phyloP scores from a whole-genome alignment of 148 eudicot genomes.

The Amaranthus palmeri region DNA sequence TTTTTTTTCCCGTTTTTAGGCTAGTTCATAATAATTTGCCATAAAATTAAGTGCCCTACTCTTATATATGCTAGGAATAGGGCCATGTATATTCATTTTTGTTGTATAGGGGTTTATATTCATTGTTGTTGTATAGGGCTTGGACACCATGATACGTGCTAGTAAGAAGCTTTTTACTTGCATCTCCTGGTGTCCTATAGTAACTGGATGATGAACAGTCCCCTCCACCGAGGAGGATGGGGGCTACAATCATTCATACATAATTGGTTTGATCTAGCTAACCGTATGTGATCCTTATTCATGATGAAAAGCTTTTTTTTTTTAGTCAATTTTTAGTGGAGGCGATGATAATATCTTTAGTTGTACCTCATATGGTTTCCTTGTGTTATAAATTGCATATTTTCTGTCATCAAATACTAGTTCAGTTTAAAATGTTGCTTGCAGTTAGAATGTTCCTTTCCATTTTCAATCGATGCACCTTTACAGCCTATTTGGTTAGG shows the following conservation, averaged over 20 bases:
- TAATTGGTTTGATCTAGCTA: not conserved
- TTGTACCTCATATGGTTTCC: no score
- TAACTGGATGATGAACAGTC: slow-evolving; percentile 60
- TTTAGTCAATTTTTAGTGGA: no score
- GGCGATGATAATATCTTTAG: no score
- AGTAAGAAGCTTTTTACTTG: slow-evolving; percentile 42
- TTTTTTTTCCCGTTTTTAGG: not conserved
- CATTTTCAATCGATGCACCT: not conserved
- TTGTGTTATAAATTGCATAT: not conserved
- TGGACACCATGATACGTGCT: slow-evolving; percentile 24
- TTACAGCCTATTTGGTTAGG: not conserved
- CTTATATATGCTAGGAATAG: not conserved
- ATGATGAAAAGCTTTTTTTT: not conserved
- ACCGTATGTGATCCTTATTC: not conserved
- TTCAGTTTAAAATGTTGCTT: not conserved
- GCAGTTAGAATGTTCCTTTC: not conserved
- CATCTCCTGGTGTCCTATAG: slow-evolving; percentile 41
- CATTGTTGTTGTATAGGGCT: not conserved
- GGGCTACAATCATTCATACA: slow-evolving; percentile 61
- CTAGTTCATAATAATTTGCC: not conserved
- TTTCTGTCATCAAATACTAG: not conserved
- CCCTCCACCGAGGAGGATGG: slow-evolving; percentile 51
- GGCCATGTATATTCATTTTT: not conserved
- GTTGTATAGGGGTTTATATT: not conserved
- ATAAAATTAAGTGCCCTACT: not conserved